Base-by-base conservation (phyloP, 1,284 basidiomycete species). In the Neotropicomus parvogracilis region DNA sequence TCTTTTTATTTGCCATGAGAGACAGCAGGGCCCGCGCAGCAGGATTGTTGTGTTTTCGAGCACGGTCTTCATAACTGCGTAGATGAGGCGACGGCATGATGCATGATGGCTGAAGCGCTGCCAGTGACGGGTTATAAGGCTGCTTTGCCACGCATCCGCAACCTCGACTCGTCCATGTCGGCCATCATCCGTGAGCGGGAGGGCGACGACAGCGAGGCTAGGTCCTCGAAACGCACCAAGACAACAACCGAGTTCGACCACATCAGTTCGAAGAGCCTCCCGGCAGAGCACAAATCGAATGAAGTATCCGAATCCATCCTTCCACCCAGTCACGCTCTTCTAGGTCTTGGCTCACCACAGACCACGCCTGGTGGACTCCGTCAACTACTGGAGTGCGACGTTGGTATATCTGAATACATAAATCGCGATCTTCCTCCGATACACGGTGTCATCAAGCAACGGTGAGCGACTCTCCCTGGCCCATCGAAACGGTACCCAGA, bases 401-500 rank as follows among this genome's bases (percentile, higher is more conserved):
- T 95, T 41, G 94, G 94, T 2, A 95, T 97, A 48, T 88, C 88
- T 8, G 88, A 91, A 59, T 97, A 94, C 67, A 80, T 92, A 53
- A 82, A 83, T 11, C 73, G 75, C 19, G 78, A 79, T 49, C 77
- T 85, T n/a, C 76, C 84, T 5, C 78, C 79, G 56, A 85, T 97
- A 54, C 77, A 85, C 41, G 94, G 91, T 8, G 94, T 97, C 60
- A 95, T 97, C 67, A 97, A 97, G 70, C 93, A 97, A 70, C 77
- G 93, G 93, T 92, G 53, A 52, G 75, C 46, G 11, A 35, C 41
- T 46, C 34, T 41, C 24, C 46, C 33, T 24, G 33, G 35, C 17
- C 33, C 37, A 42, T 38, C 16, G 44, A 33, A 38, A 44, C 51
- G 34, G 54, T n/a, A 37, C 34, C 40, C 41, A 46, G 50, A 46